These are phyloP conservation scores for Euphrasia confusa DNA, from an alignment of 257 asterid genomes.

Conservation along the genomic window DNA sequence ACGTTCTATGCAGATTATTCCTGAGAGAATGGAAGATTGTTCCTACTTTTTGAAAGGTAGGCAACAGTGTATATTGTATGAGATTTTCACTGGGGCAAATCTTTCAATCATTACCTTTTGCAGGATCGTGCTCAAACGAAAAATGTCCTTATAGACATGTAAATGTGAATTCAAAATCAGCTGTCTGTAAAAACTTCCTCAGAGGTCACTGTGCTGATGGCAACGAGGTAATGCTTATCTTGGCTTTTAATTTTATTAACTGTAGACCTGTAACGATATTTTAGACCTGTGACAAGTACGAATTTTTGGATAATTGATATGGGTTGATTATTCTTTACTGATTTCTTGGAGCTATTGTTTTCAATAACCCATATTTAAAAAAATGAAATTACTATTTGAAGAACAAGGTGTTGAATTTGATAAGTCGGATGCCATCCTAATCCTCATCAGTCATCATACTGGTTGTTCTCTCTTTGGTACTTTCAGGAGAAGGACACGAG, in stretches of 20 bases:
- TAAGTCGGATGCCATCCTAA: background rate
- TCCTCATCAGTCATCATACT: background rate
- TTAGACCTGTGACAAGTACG: slow-evolving; percentile 5
- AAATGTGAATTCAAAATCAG: slow-evolving; percentile 58
- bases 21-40: slow-evolving; percentile 98
- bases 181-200: slow-evolving; percentile 79
- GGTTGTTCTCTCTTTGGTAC: background rate
- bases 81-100: slow-evolving; percentile 3
- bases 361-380: too few species aligned
- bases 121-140: slow-evolving; percentile 88
- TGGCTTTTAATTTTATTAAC: slow-evolving; percentile 18
- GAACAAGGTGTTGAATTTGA: slow-evolving; percentile 4
- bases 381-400: background rate
- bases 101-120: slow-evolving; percentile 31
- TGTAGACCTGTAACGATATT: background rate
- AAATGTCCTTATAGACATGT: slow-evolving; percentile 94
- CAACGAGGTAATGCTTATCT: slow-evolving; percentile 65
- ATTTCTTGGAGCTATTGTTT: slow-evolving; percentile 4
- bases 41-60: slow-evolving; percentile 87
- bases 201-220: slow-evolving; percentile 94
- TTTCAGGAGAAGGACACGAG: background rate
- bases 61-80: slow-evolving; percentile 21
- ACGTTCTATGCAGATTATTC: slow-evolving; percentile 58
- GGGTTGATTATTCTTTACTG: slow-evolving; percentile 4
- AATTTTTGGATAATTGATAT: background rate